Evolutionary conservation across 2,329 filamentous ascomycete species (phyloP), one percentile per base, ranked within the genome.

Genomic region (Cercospora sp.): DNA sequence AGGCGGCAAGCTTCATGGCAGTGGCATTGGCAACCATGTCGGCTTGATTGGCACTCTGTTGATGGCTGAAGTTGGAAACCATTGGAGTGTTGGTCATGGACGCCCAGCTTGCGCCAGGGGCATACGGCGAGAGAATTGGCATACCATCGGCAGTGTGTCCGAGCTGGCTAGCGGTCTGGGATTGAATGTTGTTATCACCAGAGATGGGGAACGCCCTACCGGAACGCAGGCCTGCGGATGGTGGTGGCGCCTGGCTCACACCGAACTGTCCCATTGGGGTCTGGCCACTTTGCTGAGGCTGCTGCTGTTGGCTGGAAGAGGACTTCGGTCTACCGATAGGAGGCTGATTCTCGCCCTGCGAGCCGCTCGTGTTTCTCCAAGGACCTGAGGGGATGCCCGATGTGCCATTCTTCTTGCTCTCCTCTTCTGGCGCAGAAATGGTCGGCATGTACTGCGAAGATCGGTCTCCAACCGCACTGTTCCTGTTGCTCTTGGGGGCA

Each of bases 11-110:
- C 80, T 99, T 99, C 95, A 99, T 99, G 23, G 95, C 95, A 16
- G 95, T 98, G 28, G 95, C 95, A 78, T 98, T 99, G 67, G 95
- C 95, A 67, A 99, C 91, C 94, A 98, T 98, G 77, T 99, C 95
- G 16, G 93, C 94, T 79, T 97, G 94, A 65, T 87, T 89, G 70
- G 84, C 81, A 45, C 81, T 81, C 73, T 84, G 85, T 69, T 85
- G 81, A 31, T 80, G 80, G 69, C 74, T 90, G 80, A 98, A 99
- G 72, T 90, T 94, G 48, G 92, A 83, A 5, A 94, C 92, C 91
- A 98, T 96, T 2, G 95, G 95, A 2, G 95, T 99, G 82, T 97
- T 98, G 71, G 96, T 90, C 91, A 97, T 96, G 8, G 95, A 98
- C 26, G 95, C 95, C 95, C 95, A 99, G 83, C 95, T 98, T 66